Evolutionary conservation across 2,329 filamentous ascomycete genomes (phyloP), one percentile per base, ranked within the genome.

Genomic region (Periconia sp.): DNA sequence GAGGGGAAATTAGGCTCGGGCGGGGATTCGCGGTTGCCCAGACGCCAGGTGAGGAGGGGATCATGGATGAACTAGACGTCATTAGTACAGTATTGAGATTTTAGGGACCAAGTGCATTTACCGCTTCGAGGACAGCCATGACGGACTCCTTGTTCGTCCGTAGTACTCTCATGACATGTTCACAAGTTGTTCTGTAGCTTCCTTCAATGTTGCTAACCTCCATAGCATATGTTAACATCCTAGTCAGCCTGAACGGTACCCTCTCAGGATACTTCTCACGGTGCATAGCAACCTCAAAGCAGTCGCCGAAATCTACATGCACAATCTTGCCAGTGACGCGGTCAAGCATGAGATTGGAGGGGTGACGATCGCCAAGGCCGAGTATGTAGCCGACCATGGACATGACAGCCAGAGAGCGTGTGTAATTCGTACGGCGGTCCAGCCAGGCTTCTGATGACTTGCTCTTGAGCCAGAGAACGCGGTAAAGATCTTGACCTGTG

Each of bases 321-420:
- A 99, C 87, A 51, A 99, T 94, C 76, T 95, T 96, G 66, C 94
- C 94, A 1, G 92, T 97, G 48, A 95, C 85, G 26, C 91, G 87
- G 70, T 99, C 94, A 28, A 99, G 86, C 87, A 99, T 95, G 63
- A 99, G 76, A 70, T 99, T 99, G 48, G 91, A 96, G 25, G 95
- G 95, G 73, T 99, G 94, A 34, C 95, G 86, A 74, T 99, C 94
- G 40, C 94, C 94, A 11, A 99, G 79, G 47, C 94, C 95, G 16
- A 99, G 84, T 54, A 99, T 97, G 71, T 99, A 99, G 52, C 94
- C 94, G n/a, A 97, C 94, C 91, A 99, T 99, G n/a, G 91, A 96
- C 94, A 99, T 99, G 61, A 99, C 94, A 58, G 90, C 94, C 2
- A 99, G 79, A 1, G 92, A 97, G 44, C 94, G 87, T 13, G 94